Base-by-base conservation (phyloP, 1,139 yeast genomes). In the Taphrina communis region DNA sequence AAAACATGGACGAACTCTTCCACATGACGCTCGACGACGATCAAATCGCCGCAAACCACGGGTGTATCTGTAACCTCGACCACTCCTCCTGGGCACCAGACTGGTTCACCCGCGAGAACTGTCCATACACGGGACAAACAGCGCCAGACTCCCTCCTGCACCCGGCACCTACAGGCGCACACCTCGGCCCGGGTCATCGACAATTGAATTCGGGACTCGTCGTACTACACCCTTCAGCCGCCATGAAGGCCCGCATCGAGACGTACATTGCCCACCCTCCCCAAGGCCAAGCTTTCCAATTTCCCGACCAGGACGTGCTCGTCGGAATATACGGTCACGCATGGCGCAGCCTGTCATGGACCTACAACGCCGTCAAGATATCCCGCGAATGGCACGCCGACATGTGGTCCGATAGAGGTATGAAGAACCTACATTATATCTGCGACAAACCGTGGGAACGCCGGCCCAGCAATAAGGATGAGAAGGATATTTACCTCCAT, bases 1-100 rank as follows among this genome's bases (percentile, higher is more conserved):
- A 78, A 66, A 84, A 84, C 73, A 83, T 85, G 84, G 88, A 85
- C 75, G 88, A 85, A 73, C 76, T 85, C 57, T 82, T 85, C 82
- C 81, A 80, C n/a, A 66, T 84, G 44, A 77, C 77, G 36, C 75
- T 83, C 50, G 72, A 74, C 25, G 75, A 75, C 5, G 70, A 73
- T 4, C 80, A 79, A 1, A 84, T 84, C 76, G 88, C 86, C 0
- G 86, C 87, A 0, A 75, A 83, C 14, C 85, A 85, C 73, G 87
- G 87, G 1, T 85, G 88, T 75, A 85, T 83, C 35, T 85, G 88
- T 75, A 85, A 85, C 72, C 87, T 88, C 5, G 65, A 60, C 50
- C 14, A 38, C 3, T 60, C 65, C 42, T 8, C 42, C 38, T 60
- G 65, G 65, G 65, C 65, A 41, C 65, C 65, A 39, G 7, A 6